Evolutionary conservation across 257 asterid genomes (phyloP).

Genomic region (Solanum chilense): DNA sequence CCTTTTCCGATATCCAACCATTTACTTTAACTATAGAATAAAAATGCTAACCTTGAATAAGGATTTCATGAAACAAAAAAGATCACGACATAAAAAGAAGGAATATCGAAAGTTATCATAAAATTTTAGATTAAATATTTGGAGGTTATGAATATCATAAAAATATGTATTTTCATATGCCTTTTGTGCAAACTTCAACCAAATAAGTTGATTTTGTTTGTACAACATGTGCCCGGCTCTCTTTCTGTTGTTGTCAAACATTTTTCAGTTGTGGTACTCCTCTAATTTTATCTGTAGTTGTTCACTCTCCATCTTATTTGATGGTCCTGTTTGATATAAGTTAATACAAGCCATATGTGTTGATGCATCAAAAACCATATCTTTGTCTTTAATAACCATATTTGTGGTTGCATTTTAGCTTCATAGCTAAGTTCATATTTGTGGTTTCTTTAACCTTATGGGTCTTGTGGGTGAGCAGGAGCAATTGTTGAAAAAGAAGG

Average conservation of each 20-base stretch:
- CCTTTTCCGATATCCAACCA: not conserved
- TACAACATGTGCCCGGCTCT: too few species aligned
- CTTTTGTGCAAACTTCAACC: too few species aligned
- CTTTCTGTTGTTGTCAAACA: too few species aligned
- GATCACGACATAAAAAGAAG: not conserved
- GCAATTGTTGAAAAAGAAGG: slow-evolving; percentile 71
- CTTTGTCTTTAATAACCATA: not conserved
- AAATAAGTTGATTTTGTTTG: too few species aligned
- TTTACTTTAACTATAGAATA: not conserved
- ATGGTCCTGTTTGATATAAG: not conserved
- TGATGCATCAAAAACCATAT: not conserved
- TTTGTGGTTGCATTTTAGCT: not conserved
- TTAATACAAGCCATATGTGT: not conserved
- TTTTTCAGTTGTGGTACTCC: too few species aligned
- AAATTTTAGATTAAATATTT: too few species aligned
- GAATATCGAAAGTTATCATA: not conserved
- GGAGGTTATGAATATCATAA: not conserved
- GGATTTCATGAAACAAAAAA: not conserved
- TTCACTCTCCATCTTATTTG: not conserved
- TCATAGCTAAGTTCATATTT: not conserved
- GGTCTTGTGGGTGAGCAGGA: slow-evolving; percentile 27
- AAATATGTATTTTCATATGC: too few species aligned
- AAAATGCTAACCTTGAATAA: not conserved
- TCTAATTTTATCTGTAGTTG: not conserved
- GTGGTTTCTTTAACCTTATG: not conserved